Percentiles rank a stretch among this genome's conserved stretches.
phyloP scores from a whole-genome alignment of 441 rosid genomes.

The Biscutella auriculata region DNA sequence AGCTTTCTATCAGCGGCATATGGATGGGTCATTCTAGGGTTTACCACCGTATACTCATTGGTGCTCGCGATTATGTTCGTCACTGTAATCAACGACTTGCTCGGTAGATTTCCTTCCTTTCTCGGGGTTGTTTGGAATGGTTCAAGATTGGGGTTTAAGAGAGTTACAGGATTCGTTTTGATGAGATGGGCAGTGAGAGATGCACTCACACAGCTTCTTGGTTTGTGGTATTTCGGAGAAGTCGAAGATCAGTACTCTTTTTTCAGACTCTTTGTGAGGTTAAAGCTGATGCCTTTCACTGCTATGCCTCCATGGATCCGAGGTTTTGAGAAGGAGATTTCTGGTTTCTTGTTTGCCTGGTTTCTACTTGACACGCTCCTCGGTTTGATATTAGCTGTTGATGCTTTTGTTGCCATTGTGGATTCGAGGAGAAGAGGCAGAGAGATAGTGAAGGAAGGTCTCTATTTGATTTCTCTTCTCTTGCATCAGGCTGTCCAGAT shows the following conservation, averaged over 20 bases:
- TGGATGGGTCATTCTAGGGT: conserved; percentile 89
- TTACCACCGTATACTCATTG: conserved; percentile 72
- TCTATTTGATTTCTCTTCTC: conserved; percentile 56
- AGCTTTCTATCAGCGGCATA: conserved; percentile 81
- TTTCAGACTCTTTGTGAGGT: conserved; percentile 72
- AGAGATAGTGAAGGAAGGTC: conserved; percentile 83
- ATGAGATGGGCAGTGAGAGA: conserved; percentile 94
- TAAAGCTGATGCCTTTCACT: conserved; percentile 88
- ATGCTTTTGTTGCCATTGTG: conserved; percentile 75
- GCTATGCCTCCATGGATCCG: conserved; percentile 69
- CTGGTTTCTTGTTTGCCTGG: conserved; percentile 75
- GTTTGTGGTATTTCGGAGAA: conserved; percentile 81
- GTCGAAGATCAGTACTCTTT: conserved; percentile 80
- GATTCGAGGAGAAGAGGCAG: conserved; percentile 75
- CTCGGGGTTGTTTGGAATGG: conserved; percentile 58
- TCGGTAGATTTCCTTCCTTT: conserved; percentile 48
- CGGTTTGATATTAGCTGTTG: conserved; percentile 55
- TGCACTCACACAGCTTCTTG: conserved; percentile 77
- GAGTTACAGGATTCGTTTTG: conserved; percentile 75
- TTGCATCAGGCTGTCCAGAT: conserved; percentile 65
- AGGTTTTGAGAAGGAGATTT: conserved; percentile 74
- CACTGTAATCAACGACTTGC: conserved; percentile 52
- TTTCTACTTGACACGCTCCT: conserved; percentile 57
- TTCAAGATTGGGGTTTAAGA: conserved; percentile 66
- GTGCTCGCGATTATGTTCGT: conserved; percentile 62